Conservation (phyloP, 177 flowering plant genomes). For the Tripterygium wilfordii region DNA sequence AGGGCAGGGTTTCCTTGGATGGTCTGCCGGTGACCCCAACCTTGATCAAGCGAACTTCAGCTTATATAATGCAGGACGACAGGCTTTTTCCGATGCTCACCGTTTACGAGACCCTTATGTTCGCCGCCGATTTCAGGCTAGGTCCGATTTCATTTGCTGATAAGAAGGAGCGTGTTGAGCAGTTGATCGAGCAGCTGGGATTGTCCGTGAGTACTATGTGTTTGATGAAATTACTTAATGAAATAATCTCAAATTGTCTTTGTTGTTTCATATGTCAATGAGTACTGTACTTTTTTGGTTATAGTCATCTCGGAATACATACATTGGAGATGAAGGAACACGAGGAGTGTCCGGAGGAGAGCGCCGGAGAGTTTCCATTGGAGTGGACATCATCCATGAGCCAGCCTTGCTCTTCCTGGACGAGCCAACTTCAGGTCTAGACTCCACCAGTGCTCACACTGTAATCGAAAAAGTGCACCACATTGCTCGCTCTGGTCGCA, state of each 20-base stretch:
- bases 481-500: constrained; percentile 69
- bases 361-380: constrained; percentile 67
- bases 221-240: too few relatives aligned
- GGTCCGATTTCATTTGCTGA: constrained; percentile 38
- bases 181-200: constrained; percentile 65
- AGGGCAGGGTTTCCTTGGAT: constrained; percentile 52
- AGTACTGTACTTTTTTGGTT: background rate
- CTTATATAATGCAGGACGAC: constrained; percentile 79
- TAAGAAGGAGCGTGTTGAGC: constrained; percentile 57
- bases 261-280: background rate
- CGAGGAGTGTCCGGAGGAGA: constrained; percentile 82
- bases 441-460: constrained; percentile 71
- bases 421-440: constrained; percentile 76
- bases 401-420: constrained; percentile 65
- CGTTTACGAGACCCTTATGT: constrained; percentile 68
- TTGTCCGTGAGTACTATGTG: constrained; percentile 36
- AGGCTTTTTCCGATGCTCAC: constrained; percentile 71
- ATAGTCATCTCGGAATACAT: constrained; percentile 57
- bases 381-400: constrained; percentile 73
- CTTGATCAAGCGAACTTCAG: constrained; percentile 61
- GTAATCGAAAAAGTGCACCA: constrained; percentile 62
- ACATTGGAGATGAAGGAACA: constrained; percentile 68
- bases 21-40: constrained; percentile 50
- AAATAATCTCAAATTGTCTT: too few relatives aligned
- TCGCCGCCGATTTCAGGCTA: constrained; percentile 69